phyloP scores from a whole-genome alignment of 2,329 filamentous ascomycete species.

The Phialemoniopsis sp. region DNA sequence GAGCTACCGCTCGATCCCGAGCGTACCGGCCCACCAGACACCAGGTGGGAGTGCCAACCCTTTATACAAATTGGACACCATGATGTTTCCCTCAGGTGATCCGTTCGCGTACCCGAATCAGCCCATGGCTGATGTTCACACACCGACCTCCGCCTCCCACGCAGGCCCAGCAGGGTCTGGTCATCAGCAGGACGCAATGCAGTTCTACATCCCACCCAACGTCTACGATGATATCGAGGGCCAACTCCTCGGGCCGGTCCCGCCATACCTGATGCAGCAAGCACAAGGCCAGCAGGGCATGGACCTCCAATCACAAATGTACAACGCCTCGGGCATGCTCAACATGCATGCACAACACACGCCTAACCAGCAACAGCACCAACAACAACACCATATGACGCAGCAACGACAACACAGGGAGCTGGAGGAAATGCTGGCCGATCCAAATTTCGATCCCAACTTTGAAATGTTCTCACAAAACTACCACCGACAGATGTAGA shows the following conservation, averaged over 20 bases:
- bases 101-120: slow-evolving; percentile 76
- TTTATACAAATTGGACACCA: slow-evolving; percentile 67
- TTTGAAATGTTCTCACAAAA: slow-evolving; percentile 1
- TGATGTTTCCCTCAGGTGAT: slow-evolving; percentile 79
- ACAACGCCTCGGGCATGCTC: slow-evolving; percentile 8
- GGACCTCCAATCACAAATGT: slow-evolving; percentile 10
- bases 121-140: slow-evolving; percentile 58
- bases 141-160: slow-evolving; percentile 19
- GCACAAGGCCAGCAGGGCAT: slow-evolving; percentile 3
- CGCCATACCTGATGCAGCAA: slow-evolving; percentile 10
- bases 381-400: slow-evolving; percentile 4
- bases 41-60: slow-evolving; percentile 30
- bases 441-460: slow-evolving; percentile 3
- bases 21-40: slow-evolving; percentile 17
- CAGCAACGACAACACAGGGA: slow-evolving; percentile 1
- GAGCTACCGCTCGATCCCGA: slow-evolving; percentile 16
- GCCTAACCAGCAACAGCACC: slow-evolving; percentile 6
- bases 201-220: slow-evolving; percentile 44
- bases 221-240: slow-evolving; percentile 66
- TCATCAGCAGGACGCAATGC: slow-evolving; percentile 27
- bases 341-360: slow-evolving; percentile 7
- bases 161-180: slow-evolving; percentile 21
- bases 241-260: slow-evolving; percentile 64
- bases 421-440: slow-evolving; percentile 4
- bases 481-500: too few species aligned